A percentile compares a stretch with the other conserved stretches of the same genome.
phyloP scores from a whole-genome alignment of 495 filamentous ascomycete genomes.

The Pseudomonodictys pantanalensis region DNA sequence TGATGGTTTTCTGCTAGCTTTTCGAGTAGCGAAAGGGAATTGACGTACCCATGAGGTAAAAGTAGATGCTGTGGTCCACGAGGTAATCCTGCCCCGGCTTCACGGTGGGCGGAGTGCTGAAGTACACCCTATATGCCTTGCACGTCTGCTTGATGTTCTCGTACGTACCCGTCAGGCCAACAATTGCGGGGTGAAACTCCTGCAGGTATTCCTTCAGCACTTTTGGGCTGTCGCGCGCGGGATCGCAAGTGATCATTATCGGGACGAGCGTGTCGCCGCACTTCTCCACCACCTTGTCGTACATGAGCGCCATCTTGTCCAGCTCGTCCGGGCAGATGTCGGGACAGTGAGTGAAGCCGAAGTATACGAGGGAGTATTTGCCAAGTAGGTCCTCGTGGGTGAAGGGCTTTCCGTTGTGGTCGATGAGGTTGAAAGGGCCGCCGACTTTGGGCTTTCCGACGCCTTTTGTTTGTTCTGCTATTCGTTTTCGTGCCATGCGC shows the following conservation, averaged over 20 bases:
- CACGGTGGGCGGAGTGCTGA: constrained; percentile 83
- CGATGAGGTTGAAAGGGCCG: constrained; percentile 75
- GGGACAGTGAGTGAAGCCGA: constrained; percentile 96
- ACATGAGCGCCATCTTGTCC: constrained; percentile 95
- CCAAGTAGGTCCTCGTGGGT: constrained; percentile 78
- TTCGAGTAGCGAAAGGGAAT: neutral
- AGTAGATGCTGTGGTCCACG: constrained; percentile 98
- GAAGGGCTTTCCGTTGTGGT: constrained; percentile 74
- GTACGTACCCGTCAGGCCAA: constrained; percentile 90
- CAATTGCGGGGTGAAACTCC: constrained; percentile 86
- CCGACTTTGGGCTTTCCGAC: constrained; percentile 91
- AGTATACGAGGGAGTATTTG: constrained; percentile 82
- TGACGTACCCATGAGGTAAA: constrained; percentile 86
- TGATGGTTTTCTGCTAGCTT: constrained; percentile 2
- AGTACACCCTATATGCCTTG: constrained; percentile 95
- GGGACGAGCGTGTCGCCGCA: constrained; percentile 59
- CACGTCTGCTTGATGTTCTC: constrained; percentile 88
- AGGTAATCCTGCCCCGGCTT: constrained; percentile 93
- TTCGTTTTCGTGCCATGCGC: constrained; percentile 76
- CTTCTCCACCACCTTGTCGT: constrained; percentile 67
- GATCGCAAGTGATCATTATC: constrained; percentile 94
- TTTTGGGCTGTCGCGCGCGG: constrained; percentile 80
- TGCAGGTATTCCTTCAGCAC: constrained; percentile 79
- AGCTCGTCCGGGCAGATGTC: constrained; percentile 99
- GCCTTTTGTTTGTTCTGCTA: constrained; percentile 89